Evolutionary conservation across 2,329 filamentous ascomycete species (phyloP).

Genomic region (Pestalotiopsis sp.): DNA sequence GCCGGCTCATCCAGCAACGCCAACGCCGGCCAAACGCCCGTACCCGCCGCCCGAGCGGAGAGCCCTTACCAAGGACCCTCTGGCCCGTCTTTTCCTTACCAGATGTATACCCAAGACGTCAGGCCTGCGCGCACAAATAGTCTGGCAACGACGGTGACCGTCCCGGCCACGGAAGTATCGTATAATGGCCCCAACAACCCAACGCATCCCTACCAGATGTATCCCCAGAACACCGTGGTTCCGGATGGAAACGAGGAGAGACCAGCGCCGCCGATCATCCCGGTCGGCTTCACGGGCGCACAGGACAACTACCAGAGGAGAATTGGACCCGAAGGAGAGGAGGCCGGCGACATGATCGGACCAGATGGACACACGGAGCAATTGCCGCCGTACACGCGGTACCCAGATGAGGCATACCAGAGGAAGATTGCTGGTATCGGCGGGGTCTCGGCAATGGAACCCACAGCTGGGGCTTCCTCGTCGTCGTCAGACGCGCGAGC

Average conservation of each 20-base stretch:
- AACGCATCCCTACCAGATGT: slow-evolving; percentile 84
- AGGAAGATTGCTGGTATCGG: slow-evolving; percentile 50
- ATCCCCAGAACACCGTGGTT: slow-evolving; percentile 75
- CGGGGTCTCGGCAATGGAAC: slow-evolving; percentile 18
- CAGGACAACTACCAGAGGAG: slow-evolving; percentile 70
- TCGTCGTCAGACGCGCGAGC: slow-evolving; percentile 11
- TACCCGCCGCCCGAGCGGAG: slow-evolving; percentile 37
- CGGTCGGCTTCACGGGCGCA: slow-evolving; percentile 75
- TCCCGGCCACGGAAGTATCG: slow-evolving; percentile 58
- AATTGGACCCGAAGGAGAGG: slow-evolving; percentile 79
- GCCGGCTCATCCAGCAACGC: slow-evolving; percentile 33
- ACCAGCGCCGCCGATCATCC: slow-evolving; percentile 49
- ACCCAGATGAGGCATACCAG: slow-evolving; percentile 72
- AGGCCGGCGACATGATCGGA: slow-evolving; percentile 83
- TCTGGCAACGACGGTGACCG: slow-evolving; percentile 71
- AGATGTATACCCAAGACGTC: slow-evolving; percentile 79
- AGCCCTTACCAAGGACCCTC: slow-evolving; percentile 71
- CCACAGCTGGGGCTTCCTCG: background rate
- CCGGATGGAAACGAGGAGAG: slow-evolving; percentile 45
- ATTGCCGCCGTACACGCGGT: slow-evolving; percentile 87
- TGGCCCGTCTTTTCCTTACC: slow-evolving; percentile 82
- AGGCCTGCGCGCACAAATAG: slow-evolving; percentile 56
- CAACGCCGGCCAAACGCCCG: slow-evolving; percentile 28
- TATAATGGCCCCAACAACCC: slow-evolving; percentile 67
- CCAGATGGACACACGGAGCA: slow-evolving; percentile 89